Base-by-base conservation (phyloP, 495 filamentous ascomycete species). In the Daldinia decipiens region DNA sequence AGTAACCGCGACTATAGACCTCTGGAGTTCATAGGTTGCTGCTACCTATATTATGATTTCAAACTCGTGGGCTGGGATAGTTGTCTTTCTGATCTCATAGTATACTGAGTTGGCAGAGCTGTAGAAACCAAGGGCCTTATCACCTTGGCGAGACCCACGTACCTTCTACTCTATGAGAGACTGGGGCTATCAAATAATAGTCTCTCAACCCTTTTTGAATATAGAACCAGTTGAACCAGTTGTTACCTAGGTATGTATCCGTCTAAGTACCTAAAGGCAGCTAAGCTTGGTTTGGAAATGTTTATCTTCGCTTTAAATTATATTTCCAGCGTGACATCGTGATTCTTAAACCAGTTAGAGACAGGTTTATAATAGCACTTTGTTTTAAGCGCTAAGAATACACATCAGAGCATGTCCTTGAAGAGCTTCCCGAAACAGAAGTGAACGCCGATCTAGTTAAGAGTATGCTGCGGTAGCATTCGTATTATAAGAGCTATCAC, bases 391-490 rank as follows among this genome's bases (percentile, higher is more conserved):
- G 43, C 43, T 19, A 47, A 47, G 19, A 47, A 21, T 21, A 19
- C 4, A 24, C 9, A 24, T 47, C 9, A 47, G 17, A 24, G 43
- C 43, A 47, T 12, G 43, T 47, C 4, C 4, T 5, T 47, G 43
- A 24, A 12, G 43, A 47, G 19, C 9, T 47, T 47, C 43, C 43
- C n/a, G 21, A 47, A 45, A 47, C 8, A 47, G 43, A 21, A 38
- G 21, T 24, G 7, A 34, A 38, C 19, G 17, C 17, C 31, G 32
- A 40, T 13, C 17, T 57, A 5, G 43, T 24, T 12, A 11, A 47
- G 43, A 47, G 43, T 21, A 47, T 47, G 19, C 17, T 47, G 43
- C 43, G 21, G 43, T 47, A 21, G 43, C 43, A 47, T 47, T 47
- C 43, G 19, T 47, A 47, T 47, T 47, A 11, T 7, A 24, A 19